Base-by-base conservation (phyloP, 495 filamentous ascomycete species). In the Polyplosphaeria fusca region DNA sequence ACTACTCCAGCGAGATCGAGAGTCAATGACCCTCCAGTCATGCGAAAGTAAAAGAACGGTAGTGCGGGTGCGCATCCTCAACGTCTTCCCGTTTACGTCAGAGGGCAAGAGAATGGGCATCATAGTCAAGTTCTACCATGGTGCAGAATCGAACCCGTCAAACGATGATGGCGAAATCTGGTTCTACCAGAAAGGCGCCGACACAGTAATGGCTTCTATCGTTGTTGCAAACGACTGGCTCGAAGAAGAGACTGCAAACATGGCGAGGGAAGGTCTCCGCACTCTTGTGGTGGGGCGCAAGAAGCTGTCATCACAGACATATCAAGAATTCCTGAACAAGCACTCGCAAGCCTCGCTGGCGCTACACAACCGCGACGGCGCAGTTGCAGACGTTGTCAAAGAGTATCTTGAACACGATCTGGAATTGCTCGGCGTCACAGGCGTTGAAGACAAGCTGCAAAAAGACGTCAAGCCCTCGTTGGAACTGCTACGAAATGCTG, bases 71-170 rank as follows among this genome's bases (percentile, higher is more conserved):
- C 84, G 83, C 28, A 93, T 97, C 27, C 77, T 97, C 1, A 90
- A 97, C 45, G 83, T 99, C 2, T 99, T 99, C 64, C 94, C 94
- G 1, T 97, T 99, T 69, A 99, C 94, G 5, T 95, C 89, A 1
- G 91, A 97, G 47, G 90, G 91, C 52, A 99, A 99, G 70, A 80
- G 94, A 23, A 99, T 99, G 94, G 94, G 94, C n/a, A 88, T 97
- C 53, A 84, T 97, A 56, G 85, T 95, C 19, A 86, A 88, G 60
- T 99, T 97, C 65, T 62, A 68, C 20, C 61, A 68, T 27, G 69
- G 71, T 20, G 65, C 84, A 13, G 70, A 77, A 32, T 63, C 74
- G 2, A 49, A 52, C 3, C 26, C 58, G 7, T 22, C 52, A 3
- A 47, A 58, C 13, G 73, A 76, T 13, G 68, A 74, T 11, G 73